Base-by-base conservation (phyloP, 441 rosid species). In the Kokia cookei region DNA sequence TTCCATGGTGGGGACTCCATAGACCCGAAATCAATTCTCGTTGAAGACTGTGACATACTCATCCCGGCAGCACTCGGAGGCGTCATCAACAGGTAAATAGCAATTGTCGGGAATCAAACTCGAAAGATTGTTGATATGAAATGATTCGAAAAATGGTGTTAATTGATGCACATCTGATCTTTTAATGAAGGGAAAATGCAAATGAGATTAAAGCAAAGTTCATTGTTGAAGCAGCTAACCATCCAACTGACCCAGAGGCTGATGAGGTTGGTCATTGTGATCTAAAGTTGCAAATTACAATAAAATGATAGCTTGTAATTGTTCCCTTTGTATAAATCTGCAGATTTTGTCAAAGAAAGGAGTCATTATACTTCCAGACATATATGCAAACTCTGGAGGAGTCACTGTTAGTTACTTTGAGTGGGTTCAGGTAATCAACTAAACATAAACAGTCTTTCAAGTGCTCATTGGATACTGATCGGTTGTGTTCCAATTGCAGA, bases 221-320 rank as follows among this genome's bases (percentile, higher is more conserved):
- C 17, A 89, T 87, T 24, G 75, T 89, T 1, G 93, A 87, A 86
- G 93, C 89, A 22, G 91, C 90, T 15, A 87, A 89, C 74, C 93
- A 89, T 75, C 91, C 93, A 19, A 89, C 93, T 27, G 93, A 89
- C 71, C 93, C 93, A 6, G 90, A 89, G n/a, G 93, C 90, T 4
- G 93, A 89, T 43, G 90, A 86, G 90, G 91, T 89, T 47, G 10
- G 80, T 59, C 50, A 14, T 65, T 61, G 67, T 59, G 62, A 58
- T 47, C 64, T 72, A 8, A 75, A 65, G 51, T 75, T 68, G 37
- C n/a, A n/a, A 32, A 22, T 5, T 11, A 35, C 6, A 51, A 24
- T 1, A 12, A 63, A 12, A 14, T 7, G 7, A 29, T 9, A 26
- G 13, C 65, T 14, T 37, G 48, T 24, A 19, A 50, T 58, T 59